Base-by-base conservation (phyloP, 2,329 filamentous ascomycete species). In the Malbranchea cinnamomea region DNA sequence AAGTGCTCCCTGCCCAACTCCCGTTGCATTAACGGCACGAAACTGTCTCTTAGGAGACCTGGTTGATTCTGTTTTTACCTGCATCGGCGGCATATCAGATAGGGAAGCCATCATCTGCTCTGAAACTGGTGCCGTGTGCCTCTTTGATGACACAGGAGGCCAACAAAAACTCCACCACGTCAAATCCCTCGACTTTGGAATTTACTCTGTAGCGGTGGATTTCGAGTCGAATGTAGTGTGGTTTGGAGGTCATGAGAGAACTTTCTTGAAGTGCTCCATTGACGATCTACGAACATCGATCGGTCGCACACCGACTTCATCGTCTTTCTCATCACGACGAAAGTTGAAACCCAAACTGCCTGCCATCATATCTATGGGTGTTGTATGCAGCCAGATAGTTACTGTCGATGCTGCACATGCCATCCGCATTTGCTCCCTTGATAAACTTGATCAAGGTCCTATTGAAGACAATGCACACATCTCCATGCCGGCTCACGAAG, bases 41-140 rank as follows among this genome's bases (percentile, higher is more conserved):
- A 98, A 95, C 48, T 82, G 85, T 41, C 53, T 98, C 17, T 65
- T 98, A 1, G 84, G 84, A 0, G 65, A 72, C 8, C 60, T 98
- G 36, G 68, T 85, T 4, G 87, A 95, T 37, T 74, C 74, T 5
- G 87, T 75, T 0, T 95, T 98, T 46, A 82, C 75, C 11, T 82
- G 79, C 39, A 74, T 83, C 4, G 70, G 74, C 10, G 62, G 71
- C 10, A 68, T 93, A 19, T 75, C 78, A 21, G 71, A 80, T 20
- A 68, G 67, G 23, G 78, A 75, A 44, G 78, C 84, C 11, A 68
- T 95, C 23, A 63, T 95, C 23, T 89, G 83, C 56, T 81, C 87
- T 3, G 85, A 94, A 46, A 71, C 73, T 35, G 89, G 89, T 16
- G 78, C 91, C 46, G 63, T 98, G n/a, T 95, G 87, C 52, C 61